These are phyloP conservation scores for Citrus trifoliata DNA, from an alignment of 345 rosid species.

Conservation along the genomic window DNA sequence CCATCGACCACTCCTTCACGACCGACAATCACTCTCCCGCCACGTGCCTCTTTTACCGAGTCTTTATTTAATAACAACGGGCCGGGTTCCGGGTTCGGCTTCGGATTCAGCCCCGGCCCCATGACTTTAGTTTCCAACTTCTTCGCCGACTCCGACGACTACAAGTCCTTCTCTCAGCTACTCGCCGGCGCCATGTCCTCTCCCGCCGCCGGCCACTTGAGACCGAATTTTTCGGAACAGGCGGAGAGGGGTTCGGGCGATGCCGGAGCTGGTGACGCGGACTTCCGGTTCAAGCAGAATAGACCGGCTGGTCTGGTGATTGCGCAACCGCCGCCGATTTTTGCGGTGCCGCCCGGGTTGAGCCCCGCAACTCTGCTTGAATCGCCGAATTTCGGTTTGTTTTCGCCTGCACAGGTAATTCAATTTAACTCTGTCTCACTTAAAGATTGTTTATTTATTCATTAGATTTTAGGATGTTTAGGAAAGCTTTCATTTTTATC, in stretches of 20 bases:
- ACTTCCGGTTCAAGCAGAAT: conserved; percentile 39
- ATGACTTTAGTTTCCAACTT: conserved; percentile 77
- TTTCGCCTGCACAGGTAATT: conserved; percentile 62
- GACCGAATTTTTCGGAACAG: conserved; percentile 8
- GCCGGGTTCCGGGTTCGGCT: conserved; percentile 3
- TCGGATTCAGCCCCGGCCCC: conserved; percentile 86
- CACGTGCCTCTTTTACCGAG: conserved; percentile 44
- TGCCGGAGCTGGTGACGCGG: conserved; percentile 25
- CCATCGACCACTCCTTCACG: conserved; percentile 27
- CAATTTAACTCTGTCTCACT: neutral
- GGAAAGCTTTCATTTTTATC: neutral
- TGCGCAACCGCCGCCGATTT: conserved; percentile 44
- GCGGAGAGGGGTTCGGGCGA: conserved; percentile 13
- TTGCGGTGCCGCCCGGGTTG: conserved; percentile 46
- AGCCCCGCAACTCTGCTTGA: conserved; percentile 56
- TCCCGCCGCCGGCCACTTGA: conserved; percentile 29
- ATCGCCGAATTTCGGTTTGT: conserved; percentile 71
- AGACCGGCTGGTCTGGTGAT: conserved; percentile 49
- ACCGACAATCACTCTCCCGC: conserved; percentile 59
- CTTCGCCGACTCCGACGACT: conserved; percentile 69
- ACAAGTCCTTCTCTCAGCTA: conserved; percentile 72
- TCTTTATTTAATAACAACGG: conserved; percentile 35
- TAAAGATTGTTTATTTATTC: neutral
- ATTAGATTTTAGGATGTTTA: neutral
- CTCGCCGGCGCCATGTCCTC: conserved; percentile 84